Evolutionary conservation across 2,329 filamentous ascomycete genomes (phyloP).

Genomic region (Mycosphaerella sp.): DNA sequence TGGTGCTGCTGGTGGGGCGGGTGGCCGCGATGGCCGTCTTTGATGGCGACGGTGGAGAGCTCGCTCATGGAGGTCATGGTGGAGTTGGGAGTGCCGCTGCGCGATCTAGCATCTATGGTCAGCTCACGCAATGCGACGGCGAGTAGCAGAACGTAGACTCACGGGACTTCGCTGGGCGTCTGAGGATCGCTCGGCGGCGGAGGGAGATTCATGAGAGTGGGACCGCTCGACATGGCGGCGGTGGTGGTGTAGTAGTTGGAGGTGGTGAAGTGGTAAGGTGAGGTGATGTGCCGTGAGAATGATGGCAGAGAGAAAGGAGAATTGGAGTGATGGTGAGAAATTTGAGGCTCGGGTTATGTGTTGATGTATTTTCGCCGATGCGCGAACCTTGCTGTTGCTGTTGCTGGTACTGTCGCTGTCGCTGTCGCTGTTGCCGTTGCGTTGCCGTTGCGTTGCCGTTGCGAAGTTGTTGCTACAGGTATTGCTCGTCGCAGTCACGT

Average conservation of each 20-base stretch:
- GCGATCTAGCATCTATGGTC: slow-evolving; percentile 16
- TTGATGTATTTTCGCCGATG: no score
- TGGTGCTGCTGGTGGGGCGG: slow-evolving; percentile 52
- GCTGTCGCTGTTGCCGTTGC: no score
- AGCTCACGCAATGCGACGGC: background rate
- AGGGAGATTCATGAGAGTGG: slow-evolving; percentile 76
- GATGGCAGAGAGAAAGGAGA: no score
- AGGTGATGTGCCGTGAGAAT: background rate
- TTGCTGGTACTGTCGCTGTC: no score
- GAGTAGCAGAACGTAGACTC: slow-evolving; percentile 28
- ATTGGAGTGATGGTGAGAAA: no score
- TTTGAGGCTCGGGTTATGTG: no score
- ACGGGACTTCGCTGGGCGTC: slow-evolving; percentile 87
- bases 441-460: no score
- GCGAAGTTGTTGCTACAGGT: no score
- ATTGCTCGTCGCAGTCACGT: no score
- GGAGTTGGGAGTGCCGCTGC: slow-evolving; percentile 84
- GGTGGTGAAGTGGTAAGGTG: background rate
- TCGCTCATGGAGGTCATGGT: slow-evolving; percentile 86
- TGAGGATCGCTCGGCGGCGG: slow-evolving; percentile 74
- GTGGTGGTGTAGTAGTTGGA: background rate
- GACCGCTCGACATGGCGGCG: slow-evolving; percentile 39
- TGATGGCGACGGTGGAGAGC: slow-evolving; percentile 89
- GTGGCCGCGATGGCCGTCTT: slow-evolving; percentile 87
- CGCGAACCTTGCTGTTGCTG: no score